Percentiles rank a stretch among this genome's conserved stretches.
Conservation (phyloP, 495 filamentous ascomycete genomes). For the Penicillium longicatenatum region DNA sequence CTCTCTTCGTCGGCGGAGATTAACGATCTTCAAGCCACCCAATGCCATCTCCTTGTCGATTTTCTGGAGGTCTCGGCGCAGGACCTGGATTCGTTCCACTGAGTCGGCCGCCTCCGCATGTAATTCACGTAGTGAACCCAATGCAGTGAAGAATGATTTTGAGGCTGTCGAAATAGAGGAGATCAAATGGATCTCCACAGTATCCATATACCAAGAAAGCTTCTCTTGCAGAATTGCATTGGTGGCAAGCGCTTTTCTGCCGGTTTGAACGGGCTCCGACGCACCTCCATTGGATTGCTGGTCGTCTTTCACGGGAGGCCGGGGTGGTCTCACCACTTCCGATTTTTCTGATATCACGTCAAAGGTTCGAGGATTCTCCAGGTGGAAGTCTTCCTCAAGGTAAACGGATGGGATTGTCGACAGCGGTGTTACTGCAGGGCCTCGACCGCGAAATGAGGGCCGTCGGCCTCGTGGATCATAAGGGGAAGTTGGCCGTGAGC, state of each 20-base stretch:
- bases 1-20: slow-evolving; percentile 75
- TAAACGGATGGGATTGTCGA: slow-evolving; percentile 92
- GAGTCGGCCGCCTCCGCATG: slow-evolving; percentile 92
- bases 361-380: slow-evolving; percentile 96
- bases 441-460: slow-evolving; percentile 40
- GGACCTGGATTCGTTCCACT: slow-evolving; percentile 77
- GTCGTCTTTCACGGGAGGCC: slow-evolving; percentile 54
- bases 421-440: slow-evolving; percentile 74
- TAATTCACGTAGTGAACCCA: slow-evolving; percentile 87
- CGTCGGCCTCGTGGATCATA: slow-evolving; percentile 41
- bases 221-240: slow-evolving; percentile 99
- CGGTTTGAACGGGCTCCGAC: slow-evolving; percentile 51
- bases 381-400: slow-evolving; percentile 91
- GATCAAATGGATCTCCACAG: slow-evolving; percentile 95
- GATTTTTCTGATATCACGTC: slow-evolving; percentile 96
- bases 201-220: slow-evolving; percentile 99
- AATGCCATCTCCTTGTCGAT: slow-evolving; percentile 88
- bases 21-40: slow-evolving; percentile 82
- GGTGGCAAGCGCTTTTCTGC: slow-evolving; percentile 84
- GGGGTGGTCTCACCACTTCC: slow-evolving; percentile 77
- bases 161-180: slow-evolving; percentile 94
- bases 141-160: slow-evolving; percentile 92
- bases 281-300: slow-evolving; percentile 62
- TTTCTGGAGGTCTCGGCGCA: slow-evolving; percentile 75
- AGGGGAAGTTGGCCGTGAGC: slow-evolving; percentile 43